Base-by-base conservation (phyloP, 129 eudicot genomes). In the Flaveria trinervia region DNA sequence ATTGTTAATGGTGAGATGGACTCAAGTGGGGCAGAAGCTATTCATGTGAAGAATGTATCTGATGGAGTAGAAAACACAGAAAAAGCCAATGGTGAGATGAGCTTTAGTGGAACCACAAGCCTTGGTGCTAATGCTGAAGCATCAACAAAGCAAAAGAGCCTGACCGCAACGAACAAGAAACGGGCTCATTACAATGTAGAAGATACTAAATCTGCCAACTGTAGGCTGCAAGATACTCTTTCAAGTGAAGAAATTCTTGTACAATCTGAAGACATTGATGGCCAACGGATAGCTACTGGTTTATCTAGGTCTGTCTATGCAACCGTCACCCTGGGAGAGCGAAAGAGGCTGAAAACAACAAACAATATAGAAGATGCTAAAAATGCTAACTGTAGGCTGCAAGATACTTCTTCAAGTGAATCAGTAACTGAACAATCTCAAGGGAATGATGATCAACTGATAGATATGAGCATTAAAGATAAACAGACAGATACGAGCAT, bases 141-240 rank as follows among this genome's bases (percentile, higher is more conserved):
- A 36, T 65, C 71, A 66, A 74, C 41, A 84, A 78, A 55, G 49
- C 75, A 61, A 72, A 72, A 41, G 28, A 73, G 74, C 48, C 50
- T 0, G 16, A 70, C 1, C 30, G 17, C 48, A 59, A 43, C 18
- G 36, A 39, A 51, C 20, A 71, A 79, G 33, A 79, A 50, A 72
- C 8, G 25, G 60, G 36, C 67, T 9, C 61, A 28, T 33, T 61
- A 49, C 9, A 0, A 18, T 18, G 36, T 61, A 26, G 46, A 44
- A 46, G 78, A 44, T 74, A 45, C 71, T 51, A 46, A 51, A 28
- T 8, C 28, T 28, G 75, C 45, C 60, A 70, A 48, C 25, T 18
- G 44, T 26, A 51, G 59, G 72, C 12, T 30, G 50, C 49, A 18
- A 30, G 33, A 48, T 75, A 8, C 54, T 36, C 39, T 28, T 36